phyloP scores from a whole-genome alignment of 1,284 basidiomycete species.

The Cystobasidium slooffiae region DNA sequence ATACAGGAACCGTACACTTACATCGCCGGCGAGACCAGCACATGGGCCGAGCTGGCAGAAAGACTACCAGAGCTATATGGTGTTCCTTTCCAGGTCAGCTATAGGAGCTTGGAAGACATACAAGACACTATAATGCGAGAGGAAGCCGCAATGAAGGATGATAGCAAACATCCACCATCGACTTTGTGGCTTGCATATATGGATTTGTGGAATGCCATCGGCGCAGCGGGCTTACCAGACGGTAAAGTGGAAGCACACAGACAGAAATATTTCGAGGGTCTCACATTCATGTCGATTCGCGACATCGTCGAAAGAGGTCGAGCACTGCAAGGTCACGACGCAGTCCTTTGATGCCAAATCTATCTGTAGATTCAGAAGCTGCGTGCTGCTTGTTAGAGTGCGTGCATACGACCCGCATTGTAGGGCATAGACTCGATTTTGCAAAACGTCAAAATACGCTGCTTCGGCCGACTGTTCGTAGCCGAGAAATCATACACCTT shows the following conservation, averaged over 20 bases:
- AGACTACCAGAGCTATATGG: background rate
- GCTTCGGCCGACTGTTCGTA: no score
- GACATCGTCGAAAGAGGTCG: slow-evolving; percentile 9
- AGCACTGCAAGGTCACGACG: background rate
- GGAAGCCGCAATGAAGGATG: background rate
- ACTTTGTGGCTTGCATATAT: slow-evolving; percentile 10
- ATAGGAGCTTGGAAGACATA: slow-evolving; percentile 7
- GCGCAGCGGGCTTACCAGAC: slow-evolving; percentile 17
- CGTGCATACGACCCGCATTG: no score
- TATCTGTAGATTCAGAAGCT: no score
- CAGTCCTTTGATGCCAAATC: no score
- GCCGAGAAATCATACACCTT: no score
- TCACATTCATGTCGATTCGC: background rate
- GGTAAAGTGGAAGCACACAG: slow-evolving; percentile 11
- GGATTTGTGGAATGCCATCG: slow-evolving; percentile 17
- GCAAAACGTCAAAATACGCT: no score
- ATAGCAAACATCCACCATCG: background rate
- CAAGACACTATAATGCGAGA: background rate
- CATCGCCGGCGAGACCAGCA: slow-evolving; percentile 8
- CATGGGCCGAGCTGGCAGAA: background rate
- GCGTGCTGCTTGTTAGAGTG: no score
- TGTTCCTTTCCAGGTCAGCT: background rate
- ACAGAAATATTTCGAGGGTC: background rate
- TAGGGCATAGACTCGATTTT: no score
- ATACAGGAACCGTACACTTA: slow-evolving; percentile 3